A percentile compares a stretch with the other conserved stretches of the same genome.
phyloP scores from a whole-genome alignment of 2,329 filamentous ascomycete species.

The Trichoderma pleuroti region DNA sequence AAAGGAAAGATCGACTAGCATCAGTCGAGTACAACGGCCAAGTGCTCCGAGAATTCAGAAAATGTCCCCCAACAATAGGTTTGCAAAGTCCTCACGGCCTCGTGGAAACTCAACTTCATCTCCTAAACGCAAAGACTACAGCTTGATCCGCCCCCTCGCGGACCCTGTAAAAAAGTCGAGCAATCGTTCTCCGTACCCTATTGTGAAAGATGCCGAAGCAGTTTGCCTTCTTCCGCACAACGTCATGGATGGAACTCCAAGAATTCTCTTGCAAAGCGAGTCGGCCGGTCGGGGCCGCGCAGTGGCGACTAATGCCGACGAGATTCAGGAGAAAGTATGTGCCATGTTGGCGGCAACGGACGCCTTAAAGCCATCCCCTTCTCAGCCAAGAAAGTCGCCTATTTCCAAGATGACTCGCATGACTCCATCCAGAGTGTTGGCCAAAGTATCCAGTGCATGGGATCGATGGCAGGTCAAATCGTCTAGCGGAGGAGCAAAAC shows the following conservation, averaged over 20 bases:
- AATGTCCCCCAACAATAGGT: conserved; percentile 15
- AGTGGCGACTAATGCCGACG: conserved; percentile 20
- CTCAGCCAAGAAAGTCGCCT: conserved; percentile 15
- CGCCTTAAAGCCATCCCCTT: conserved; percentile 32
- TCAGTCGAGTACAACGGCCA: not conserved
- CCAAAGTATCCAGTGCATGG: conserved; percentile 35
- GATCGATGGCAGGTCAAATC: conserved; percentile 32
- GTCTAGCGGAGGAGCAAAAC: conserved; percentile 21
- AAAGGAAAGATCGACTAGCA: not conserved
- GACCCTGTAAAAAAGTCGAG: conserved; percentile 20
- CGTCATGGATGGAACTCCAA: not conserved
- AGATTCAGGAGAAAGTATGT: conserved; percentile 34
- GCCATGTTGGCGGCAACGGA: conserved; percentile 38
- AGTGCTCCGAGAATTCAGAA: conserved; percentile 20
- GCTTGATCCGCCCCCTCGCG: conserved; percentile 21
- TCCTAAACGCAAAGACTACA: conserved; percentile 20
- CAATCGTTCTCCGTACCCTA: conserved; percentile 23
- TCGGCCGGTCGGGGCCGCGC: not conserved
- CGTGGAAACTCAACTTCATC: conserved; percentile 18
- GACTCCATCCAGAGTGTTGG: conserved; percentile 31
- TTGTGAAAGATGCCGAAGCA: not conserved
- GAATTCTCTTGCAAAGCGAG: not conserved
- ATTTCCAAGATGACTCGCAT: conserved; percentile 29
- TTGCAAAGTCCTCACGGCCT: not conserved
- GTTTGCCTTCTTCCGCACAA: conserved; percentile 12